Percentiles rank a stretch among this genome's conserved stretches.
Evolutionary conservation across 768 basidiomycete species (phyloP).

Genomic region (Russula ochroleuca): DNA sequence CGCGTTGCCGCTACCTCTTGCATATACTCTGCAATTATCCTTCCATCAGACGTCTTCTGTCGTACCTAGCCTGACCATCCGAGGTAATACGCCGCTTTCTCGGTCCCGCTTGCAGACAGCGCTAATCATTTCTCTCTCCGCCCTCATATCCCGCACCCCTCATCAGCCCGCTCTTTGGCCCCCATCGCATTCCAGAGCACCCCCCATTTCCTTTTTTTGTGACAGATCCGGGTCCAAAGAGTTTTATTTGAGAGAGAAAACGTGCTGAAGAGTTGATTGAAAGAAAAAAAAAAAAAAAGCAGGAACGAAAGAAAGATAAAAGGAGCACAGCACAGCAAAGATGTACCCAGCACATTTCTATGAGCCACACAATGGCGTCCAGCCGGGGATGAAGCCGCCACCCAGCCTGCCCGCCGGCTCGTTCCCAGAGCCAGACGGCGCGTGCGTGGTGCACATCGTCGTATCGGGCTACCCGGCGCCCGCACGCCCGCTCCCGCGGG

Average conservation of each 20-base stretch:
- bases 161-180: slow-evolving; percentile 4
- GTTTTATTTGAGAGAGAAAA: not conserved
- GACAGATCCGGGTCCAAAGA: not conserved
- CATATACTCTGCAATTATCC: not conserved
- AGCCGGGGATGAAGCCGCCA: slow-evolving; percentile 26
- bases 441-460: slow-evolving; percentile 24
- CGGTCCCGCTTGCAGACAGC: slow-evolving; percentile 3
- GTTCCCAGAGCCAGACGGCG: slow-evolving; percentile 25
- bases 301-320: not conserved
- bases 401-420: slow-evolving; percentile 15
- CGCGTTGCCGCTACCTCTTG: not conserved
- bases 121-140: slow-evolving; percentile 14
- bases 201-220: not conserved
- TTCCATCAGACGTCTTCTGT: slow-evolving; percentile 14
- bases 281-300: not conserved
- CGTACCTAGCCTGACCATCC: not conserved
- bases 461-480: slow-evolving; percentile 24
- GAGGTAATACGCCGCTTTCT: not conserved
- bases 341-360: slow-evolving; percentile 27
- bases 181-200: not conserved
- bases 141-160: slow-evolving; percentile 1
- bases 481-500: slow-evolving; percentile 19
- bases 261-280: too few relatives aligned
- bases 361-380: slow-evolving; percentile 26
- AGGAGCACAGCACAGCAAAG: not conserved